Conservation (phyloP, 805 yeast species). For the Peterozyma xylosa region DNA sequence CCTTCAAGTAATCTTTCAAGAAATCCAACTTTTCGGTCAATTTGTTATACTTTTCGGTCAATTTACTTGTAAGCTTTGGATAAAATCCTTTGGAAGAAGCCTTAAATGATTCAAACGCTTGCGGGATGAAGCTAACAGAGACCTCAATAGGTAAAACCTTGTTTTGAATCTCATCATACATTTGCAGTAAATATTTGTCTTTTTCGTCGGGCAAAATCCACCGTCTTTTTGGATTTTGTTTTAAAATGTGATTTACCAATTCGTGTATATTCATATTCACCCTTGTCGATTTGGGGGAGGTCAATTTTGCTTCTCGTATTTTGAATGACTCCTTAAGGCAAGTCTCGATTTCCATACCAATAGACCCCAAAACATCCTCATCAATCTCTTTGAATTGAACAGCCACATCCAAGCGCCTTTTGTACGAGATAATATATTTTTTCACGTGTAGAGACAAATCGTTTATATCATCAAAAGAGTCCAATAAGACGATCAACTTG, state of each 20-base stretch:
- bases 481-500: constrained; percentile 15
- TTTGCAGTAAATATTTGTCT: constrained; percentile 32
- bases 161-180: constrained; percentile 32
- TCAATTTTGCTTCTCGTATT: constrained; percentile 27
- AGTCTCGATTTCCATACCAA: constrained; percentile 28
- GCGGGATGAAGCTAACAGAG: constrained; percentile 43
- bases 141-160: constrained; percentile 44
- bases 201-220: constrained; percentile 16
- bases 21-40: constrained; percentile 32
- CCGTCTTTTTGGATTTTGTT: constrained; percentile 4
- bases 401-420: constrained; percentile 28
- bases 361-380: constrained; percentile 30
- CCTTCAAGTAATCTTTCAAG: constrained; percentile 30
- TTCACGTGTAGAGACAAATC: constrained; percentile 21
- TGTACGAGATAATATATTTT: constrained; percentile 18
- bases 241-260: constrained; percentile 7
- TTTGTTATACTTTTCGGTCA: constrained; percentile 30
- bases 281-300: constrained; percentile 22
- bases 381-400: constrained; percentile 37
- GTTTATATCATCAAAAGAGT: constrained; percentile 23
- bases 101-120: constrained; percentile 36
- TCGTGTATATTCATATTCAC: constrained; percentile 1
- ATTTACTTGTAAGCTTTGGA: constrained; percentile 21
- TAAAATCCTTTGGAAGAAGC: constrained; percentile 19
- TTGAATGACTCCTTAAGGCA: constrained; percentile 27